Percentiles rank a stretch among this genome's conserved stretches.
These are phyloP conservation scores for Naganishia kalamii DNA, from an alignment of 768 basidiomycete genomes.

Conservation along the genomic window DNA sequence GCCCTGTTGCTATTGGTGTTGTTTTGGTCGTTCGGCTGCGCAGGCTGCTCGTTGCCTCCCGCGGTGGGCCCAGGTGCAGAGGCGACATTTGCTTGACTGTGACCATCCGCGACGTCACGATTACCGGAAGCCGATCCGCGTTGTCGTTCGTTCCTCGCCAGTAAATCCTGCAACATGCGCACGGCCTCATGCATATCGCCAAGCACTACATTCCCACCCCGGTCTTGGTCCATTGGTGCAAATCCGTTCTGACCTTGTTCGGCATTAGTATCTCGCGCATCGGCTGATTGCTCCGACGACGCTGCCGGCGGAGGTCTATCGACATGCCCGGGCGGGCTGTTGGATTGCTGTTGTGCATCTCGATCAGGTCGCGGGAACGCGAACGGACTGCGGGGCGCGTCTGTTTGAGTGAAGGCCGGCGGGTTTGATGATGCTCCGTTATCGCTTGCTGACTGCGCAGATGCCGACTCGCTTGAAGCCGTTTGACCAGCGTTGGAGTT, in stretches of 20 bases:
- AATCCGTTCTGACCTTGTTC: background rate
- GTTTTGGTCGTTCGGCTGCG: background rate
- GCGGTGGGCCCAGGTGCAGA: no score
- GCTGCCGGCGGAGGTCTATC: background rate
- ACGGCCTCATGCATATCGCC: constrained; percentile 5
- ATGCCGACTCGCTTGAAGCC: background rate
- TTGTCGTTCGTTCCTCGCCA: background rate
- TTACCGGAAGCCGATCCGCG: background rate
- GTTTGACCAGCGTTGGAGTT: background rate
- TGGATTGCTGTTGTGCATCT: background rate
- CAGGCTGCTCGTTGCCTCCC: background rate
- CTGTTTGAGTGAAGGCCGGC: background rate
- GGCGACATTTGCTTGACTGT: background rate
- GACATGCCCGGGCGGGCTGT: background rate
- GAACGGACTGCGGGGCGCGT: constrained; percentile 2
- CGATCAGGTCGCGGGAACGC: background rate
- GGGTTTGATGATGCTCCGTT: background rate
- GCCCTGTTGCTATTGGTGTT: background rate
- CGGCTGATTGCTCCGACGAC: no score
- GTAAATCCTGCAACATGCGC: background rate
- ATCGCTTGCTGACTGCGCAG: background rate
- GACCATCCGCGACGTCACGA: no score
- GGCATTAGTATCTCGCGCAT: background rate
- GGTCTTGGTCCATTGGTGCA: background rate
- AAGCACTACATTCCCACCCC: background rate